Evolutionary conservation across 805 yeast genomes (phyloP).

Genomic region (Myxozyma melibiosi): DNA sequence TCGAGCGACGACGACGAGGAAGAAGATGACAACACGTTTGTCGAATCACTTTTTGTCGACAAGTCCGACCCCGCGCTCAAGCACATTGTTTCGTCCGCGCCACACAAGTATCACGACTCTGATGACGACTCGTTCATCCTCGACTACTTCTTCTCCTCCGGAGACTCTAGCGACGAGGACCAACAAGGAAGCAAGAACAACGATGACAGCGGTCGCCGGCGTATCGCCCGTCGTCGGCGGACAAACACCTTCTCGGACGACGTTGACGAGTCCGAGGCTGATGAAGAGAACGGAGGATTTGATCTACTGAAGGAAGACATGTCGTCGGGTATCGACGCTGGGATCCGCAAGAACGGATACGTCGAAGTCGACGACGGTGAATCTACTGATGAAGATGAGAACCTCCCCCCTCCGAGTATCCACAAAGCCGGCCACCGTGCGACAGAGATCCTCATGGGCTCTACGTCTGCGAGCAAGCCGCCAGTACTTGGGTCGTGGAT

Average conservation of each 20-base stretch:
- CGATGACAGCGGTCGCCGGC: conserved; percentile 16
- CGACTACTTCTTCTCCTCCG: conserved; percentile 68
- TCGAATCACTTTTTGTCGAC: conserved; percentile 36
- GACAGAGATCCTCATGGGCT: conserved; percentile 82
- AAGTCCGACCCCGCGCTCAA: conserved; percentile 35
- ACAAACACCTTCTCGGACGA: conserved; percentile 21
- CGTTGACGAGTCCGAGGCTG: conserved; percentile 34
- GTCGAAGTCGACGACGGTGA: conserved; percentile 60
- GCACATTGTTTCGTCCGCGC: conserved; percentile 35
- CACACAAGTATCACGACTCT: conserved; percentile 37
- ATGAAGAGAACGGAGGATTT: conserved; percentile 15
- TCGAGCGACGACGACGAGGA: conserved; percentile 40
- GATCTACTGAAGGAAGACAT: conserved; percentile 39
- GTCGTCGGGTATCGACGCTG: conserved; percentile 41
- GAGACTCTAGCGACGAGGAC: conserved; percentile 40
- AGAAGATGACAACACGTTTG: conserved; percentile 26
- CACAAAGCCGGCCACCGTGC: conserved; percentile 71
- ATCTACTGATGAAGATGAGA: conserved; percentile 91
- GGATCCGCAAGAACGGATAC: conserved; percentile 40
- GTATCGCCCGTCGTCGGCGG: conserved; percentile 16
- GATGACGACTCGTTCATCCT: conserved; percentile 72
- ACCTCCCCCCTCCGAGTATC: conserved; percentile 70
- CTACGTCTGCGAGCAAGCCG: conserved; percentile 84
- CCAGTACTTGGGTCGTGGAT: conserved; percentile 94
- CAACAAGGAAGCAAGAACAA: conserved; percentile 28